phyloP scores from a whole-genome alignment of 2,329 filamentous ascomycete species.

The Rasamsonia emersonii region DNA sequence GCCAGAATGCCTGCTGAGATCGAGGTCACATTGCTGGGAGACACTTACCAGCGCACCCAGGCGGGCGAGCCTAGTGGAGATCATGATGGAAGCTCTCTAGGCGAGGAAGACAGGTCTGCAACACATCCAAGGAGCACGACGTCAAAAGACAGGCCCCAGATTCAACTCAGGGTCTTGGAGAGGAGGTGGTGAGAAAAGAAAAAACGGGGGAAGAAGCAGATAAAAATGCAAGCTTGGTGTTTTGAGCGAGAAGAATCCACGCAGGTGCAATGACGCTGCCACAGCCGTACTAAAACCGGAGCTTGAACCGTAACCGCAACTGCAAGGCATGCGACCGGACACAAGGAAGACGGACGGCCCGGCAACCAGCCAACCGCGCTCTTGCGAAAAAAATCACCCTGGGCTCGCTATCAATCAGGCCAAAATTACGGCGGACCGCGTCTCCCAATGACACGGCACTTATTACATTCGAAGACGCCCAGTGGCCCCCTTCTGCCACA shows the following conservation, averaged over 20 bases:
- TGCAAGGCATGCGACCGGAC: slow-evolving; percentile 20
- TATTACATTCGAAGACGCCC: no score
- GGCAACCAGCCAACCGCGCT: slow-evolving; percentile 6
- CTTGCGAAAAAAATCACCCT: no score
- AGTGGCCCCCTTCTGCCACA: no score
- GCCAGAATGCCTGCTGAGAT: no score
- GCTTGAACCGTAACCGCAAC: slow-evolving; percentile 29
- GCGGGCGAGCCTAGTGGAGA: slow-evolving; percentile 40
- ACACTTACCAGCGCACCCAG: slow-evolving; percentile 39
- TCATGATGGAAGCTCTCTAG: slow-evolving; percentile 38
- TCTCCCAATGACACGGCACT: no score
- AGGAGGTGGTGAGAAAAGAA: slow-evolving; percentile 24
- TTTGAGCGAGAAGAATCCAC: slow-evolving; percentile 28
- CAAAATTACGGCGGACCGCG: no score
- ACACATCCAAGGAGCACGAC: slow-evolving; percentile 31
- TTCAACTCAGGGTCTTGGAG: no score
- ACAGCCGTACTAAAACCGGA: slow-evolving; percentile 22
- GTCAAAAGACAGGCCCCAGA: no score
- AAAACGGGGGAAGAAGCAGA: slow-evolving; percentile 28
- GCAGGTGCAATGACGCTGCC: slow-evolving; percentile 15
- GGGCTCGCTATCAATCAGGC: no score
- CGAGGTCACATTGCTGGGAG: no score
- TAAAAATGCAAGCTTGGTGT: slow-evolving; percentile 30
- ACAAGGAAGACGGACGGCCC: slow-evolving; percentile 19
- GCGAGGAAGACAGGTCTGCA: slow-evolving; percentile 26